A percentile compares a stretch with the other conserved stretches of the same genome.
Conservation (phyloP, 768 basidiomycete species). For the Agaricus blazei region DNA sequence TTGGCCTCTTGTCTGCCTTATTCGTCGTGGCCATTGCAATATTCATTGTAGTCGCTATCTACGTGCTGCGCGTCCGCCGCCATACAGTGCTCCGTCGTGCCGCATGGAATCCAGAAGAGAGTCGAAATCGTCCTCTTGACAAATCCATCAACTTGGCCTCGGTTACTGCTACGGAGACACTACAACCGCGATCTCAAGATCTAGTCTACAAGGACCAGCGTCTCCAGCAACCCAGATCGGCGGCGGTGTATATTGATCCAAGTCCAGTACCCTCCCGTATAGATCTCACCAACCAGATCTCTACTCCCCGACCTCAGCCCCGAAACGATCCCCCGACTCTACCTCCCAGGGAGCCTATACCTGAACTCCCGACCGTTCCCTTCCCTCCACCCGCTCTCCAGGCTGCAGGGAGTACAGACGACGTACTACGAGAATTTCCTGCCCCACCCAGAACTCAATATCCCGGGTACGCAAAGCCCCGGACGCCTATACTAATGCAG, state of each 20-base stretch:
- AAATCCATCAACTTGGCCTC: neutral
- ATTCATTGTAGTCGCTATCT: neutral
- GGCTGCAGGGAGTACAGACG: neutral
- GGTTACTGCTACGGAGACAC: neutral
- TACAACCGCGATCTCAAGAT: neutral
- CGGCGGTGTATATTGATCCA: neutral
- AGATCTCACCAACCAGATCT: neutral
- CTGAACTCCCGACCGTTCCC: neutral
- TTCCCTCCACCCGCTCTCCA: neutral
- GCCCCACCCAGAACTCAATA: neutral
- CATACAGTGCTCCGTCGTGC: neutral
- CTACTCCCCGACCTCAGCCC: neutral
- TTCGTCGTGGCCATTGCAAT: neutral
- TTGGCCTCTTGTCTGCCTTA: neutral
- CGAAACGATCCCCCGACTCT: neutral
- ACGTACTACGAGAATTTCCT: neutral
- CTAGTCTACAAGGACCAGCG: too few species aligned
- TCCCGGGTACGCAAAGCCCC: neutral
- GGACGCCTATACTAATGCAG: too few species aligned
- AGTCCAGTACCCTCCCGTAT: neutral
- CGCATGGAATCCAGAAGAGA: neutral
- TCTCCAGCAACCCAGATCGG: too few species aligned
- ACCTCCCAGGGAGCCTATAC: slow-evolving; percentile 1
- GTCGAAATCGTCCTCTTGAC: neutral
- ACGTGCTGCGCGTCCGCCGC: neutral